Evolutionary conservation across 2,329 filamentous ascomycete genomes (phyloP), one percentile per base, ranked within the genome.

Genomic region (Fusarium tuaranense): DNA sequence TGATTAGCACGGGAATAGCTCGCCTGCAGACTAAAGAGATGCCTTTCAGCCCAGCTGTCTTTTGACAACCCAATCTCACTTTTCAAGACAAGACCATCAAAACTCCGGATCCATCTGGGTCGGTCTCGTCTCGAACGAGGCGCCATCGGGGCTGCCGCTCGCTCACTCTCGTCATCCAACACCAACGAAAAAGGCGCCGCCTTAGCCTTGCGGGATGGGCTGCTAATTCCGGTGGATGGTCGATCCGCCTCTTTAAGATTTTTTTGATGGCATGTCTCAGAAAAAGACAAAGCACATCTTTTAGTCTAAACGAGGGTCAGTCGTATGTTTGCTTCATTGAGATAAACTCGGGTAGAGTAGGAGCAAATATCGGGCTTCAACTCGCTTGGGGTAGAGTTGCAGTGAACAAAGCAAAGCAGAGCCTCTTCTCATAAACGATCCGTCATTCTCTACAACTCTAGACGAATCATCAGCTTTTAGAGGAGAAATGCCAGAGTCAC

Each of bases 101-200:
- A 53, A 30, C 48, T 67, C 62, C 34, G 69, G 72, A 70, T 70
- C 53, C 60, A 73, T 73, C 63, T 75, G 38, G 66, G 63, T 60
- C 48, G n/a, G 53, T 41, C 60, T 72, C 44, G 72, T 46, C 59
- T 30, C 38, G 22, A 27, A 27, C 38, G 39, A 57, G 46, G 72
- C 60, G 71, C 60, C 38, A 48, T 58, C 71, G 71, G 64, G 73
- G 57, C 39, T 68, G 55, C 71, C 68, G 57, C 39, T 68, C 32
- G 55, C 67, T 64, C 55, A 14, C 10, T 41, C 55, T 39, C 32
- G 16, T 30, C 62, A 66, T 66, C 41, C 46, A 27, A 62, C 30
- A 34, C 30, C 48, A 55, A 51, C 20, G 16, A 39, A 39, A 36
- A 51, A 57, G 57, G 57, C 32, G 61, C 46, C 34, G 46, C 22